A percentile compares a stretch with the other conserved stretches of the same genome.
Evolutionary conservation across 2,329 filamentous ascomycete species (phyloP).

Genomic region (Rhynchosporium graminicola): DNA sequence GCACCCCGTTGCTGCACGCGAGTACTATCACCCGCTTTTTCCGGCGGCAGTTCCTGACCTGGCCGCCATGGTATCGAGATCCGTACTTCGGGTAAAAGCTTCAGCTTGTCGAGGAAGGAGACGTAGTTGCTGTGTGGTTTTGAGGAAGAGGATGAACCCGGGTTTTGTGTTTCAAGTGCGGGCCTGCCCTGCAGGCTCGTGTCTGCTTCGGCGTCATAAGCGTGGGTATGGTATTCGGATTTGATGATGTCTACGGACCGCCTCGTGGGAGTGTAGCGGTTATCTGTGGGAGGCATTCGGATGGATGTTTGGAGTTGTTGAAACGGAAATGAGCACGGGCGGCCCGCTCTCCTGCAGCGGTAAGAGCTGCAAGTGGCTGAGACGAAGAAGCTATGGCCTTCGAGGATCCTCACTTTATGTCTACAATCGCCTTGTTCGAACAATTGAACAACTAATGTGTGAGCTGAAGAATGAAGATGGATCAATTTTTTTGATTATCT

Average conservation of each 20-base stretch:
- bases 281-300: conserved; percentile 11
- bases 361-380: conserved; percentile 8
- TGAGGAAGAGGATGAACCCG: conserved; percentile 1
- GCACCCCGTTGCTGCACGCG: conserved; percentile 34
- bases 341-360: background rate
- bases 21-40: conserved; percentile 31
- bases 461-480: background rate
- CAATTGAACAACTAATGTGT: background rate
- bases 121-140: conserved; percentile 15
- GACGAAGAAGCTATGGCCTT: conserved; percentile 7
- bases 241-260: background rate
- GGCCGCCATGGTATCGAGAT: conserved; percentile 33
- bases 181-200: conserved; percentile 7
- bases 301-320: conserved; percentile 7
- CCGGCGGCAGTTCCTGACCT: conserved; percentile 32
- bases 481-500: too few relatives aligned
- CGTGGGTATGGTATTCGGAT: conserved; percentile 14
- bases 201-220: conserved; percentile 4
- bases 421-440: background rate
- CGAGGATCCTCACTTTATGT: background rate
- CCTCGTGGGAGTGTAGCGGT: background rate
- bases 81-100: conserved; percentile 29
- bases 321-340: conserved; percentile 2
- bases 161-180: background rate
- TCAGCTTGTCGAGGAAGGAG: conserved; percentile 29